Percentiles rank a stretch among this genome's conserved stretches.
Evolutionary conservation across 2,329 filamentous ascomycete genomes (phyloP).

Genomic region (Penicillium italicum): DNA sequence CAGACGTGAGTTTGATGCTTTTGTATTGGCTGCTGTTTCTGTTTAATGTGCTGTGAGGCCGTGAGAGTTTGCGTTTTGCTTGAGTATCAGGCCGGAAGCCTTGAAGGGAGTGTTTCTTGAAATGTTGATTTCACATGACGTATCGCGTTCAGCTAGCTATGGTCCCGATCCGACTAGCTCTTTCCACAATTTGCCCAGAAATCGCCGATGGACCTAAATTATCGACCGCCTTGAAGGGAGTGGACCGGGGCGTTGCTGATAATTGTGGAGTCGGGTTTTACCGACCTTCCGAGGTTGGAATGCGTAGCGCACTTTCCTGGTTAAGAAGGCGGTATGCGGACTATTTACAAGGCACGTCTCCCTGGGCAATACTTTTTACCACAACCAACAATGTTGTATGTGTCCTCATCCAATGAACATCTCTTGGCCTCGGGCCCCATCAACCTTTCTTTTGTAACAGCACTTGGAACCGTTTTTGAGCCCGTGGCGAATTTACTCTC

Average conservation of each 20-base stretch:
- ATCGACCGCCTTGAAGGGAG: slow-evolving; percentile 47
- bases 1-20: too few relatives aligned
- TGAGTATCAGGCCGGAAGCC: not conserved
- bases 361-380: not conserved
- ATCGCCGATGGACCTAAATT: slow-evolving; percentile 47
- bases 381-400: too few relatives aligned
- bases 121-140: not conserved
- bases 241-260: slow-evolving; percentile 45
- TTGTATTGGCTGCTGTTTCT: not conserved
- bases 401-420: not conserved
- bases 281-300: slow-evolving; percentile 36
- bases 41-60: not conserved
- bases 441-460: not conserved
- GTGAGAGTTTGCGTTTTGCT: not conserved
- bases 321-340: not conserved
- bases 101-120: not conserved
- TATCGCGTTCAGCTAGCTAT: not conserved
- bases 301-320: slow-evolving; percentile 42
- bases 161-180: not conserved
- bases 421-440: not conserved
- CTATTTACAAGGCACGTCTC: not conserved
- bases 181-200: not conserved
- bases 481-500: slow-evolving; percentile 46
- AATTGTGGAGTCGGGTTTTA: slow-evolving; percentile 49
- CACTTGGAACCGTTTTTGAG: slow-evolving; percentile 44